These are phyloP conservation scores for Calonectria hawksworthii DNA, from an alignment of 2,329 filamentous ascomycete genomes.

Conservation along the genomic window DNA sequence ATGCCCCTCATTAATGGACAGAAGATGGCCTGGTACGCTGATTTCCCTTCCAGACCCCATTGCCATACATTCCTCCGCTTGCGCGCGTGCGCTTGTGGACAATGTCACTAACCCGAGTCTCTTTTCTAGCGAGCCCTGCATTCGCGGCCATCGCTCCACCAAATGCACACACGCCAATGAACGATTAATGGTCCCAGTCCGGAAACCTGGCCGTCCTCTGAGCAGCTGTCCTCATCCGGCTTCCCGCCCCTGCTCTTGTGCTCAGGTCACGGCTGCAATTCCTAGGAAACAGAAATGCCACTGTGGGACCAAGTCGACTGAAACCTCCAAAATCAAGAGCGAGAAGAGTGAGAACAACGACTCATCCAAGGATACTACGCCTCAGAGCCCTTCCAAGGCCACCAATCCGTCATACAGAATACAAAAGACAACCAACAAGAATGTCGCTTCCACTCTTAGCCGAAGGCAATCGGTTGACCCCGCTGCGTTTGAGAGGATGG, in stretches of 20 bases:
- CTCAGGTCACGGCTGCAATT: slow-evolving; percentile 75
- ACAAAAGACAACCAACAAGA: slow-evolving; percentile 58
- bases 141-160: slow-evolving; percentile 81
- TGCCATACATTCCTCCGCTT: background rate
- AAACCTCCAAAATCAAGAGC: slow-evolving; percentile 36
- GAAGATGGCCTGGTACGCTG: slow-evolving; percentile 80
- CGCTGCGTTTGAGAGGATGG: slow-evolving; percentile 64
- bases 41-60: background rate
- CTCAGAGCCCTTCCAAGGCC: slow-evolving; percentile 50
- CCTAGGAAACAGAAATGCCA: slow-evolving; percentile 70
- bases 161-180: slow-evolving; percentile 79
- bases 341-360: slow-evolving; percentile 47
- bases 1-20: slow-evolving; percentile 80
- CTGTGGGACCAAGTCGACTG: slow-evolving; percentile 58
- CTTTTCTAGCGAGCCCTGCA: slow-evolving; percentile 75
- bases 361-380: slow-evolving; percentile 40
- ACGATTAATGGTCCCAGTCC: slow-evolving; percentile 77
- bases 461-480: slow-evolving; percentile 67
- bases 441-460: slow-evolving; percentile 37
- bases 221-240: slow-evolving; percentile 78
- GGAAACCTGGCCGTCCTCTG: slow-evolving; percentile 79
- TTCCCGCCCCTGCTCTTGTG: slow-evolving; percentile 72
- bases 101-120: slow-evolving; percentile 31
- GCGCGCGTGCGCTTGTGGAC: background rate
- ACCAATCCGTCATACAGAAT: slow-evolving; percentile 57